Evolutionary conservation across 2,329 filamentous ascomycete genomes (phyloP), one percentile per base, ranked within the genome.

Genomic region (Cladosporium austrohemisphaericum): DNA sequence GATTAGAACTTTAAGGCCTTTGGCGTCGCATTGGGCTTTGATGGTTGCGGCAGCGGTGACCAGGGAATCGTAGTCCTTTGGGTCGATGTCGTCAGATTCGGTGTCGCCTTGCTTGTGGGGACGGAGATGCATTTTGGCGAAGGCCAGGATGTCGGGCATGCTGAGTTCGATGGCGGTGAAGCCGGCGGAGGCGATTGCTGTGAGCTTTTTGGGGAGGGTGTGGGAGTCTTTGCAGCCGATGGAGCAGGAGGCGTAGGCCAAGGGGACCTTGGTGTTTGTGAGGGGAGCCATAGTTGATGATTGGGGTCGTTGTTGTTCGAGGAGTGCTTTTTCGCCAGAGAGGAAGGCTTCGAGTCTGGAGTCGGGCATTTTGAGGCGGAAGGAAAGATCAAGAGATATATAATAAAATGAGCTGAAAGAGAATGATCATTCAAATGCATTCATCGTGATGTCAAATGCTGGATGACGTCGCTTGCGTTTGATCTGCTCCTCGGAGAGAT

Each of bases 111-210:
- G 38, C 35, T 54, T 32, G 31, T 45, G 47, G 13, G 74, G 68
- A 25, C 74, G 68, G 11, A 76, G 70, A 3, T 80, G 65, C 3
- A 75, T 66, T 3, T 70, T 71, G 3, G 80, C 84, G 57, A 85
- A 87, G 5, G 76, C 68, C 9, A 84, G 65, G 2, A 92, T 78
- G 57, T 91, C 85, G 0, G 85, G 83, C 69, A 90, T 87, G 1
- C 82, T 82, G 6, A 91, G 77, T 66, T 91, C 87, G 51, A 91
- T 83, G 11, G 76, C 84, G 9, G 75, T 69, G 64, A 89, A 88
- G 2, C 82, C 83, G 1, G 79, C 81, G 1, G 71, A 69, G n/a
- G 80, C 72, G 56, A 89, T 81, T 33, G 81, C 80, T 35, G 76
- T 67, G 9, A 86, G 72, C 55, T 83, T 84, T 35, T 78, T 70